Evolutionary conservation across 306 rosid species (phyloP).

Genomic region (Rosa multiflora): DNA sequence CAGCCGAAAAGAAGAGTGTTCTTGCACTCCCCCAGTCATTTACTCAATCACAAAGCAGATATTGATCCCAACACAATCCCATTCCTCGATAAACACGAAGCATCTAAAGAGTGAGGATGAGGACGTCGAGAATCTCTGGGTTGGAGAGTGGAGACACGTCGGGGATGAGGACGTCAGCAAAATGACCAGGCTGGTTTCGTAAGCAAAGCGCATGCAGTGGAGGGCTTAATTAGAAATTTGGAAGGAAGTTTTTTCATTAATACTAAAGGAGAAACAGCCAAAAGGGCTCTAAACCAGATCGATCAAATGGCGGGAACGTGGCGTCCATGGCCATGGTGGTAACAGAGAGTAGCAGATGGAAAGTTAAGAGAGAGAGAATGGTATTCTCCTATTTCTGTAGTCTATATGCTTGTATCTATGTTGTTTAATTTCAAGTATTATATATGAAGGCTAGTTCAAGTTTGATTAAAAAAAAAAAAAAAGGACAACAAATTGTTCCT

Average conservation of each 20-base stretch:
- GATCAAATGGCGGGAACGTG: neutral
- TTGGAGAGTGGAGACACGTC: no score
- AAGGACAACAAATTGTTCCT: no score
- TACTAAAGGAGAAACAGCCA: neutral
- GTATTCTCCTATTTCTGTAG: no score
- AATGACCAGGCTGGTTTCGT: no score
- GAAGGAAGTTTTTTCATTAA: neutral
- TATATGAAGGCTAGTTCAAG: no score
- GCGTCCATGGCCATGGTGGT: neutral
- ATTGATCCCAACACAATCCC: neutral
- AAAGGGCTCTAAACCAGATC: neutral
- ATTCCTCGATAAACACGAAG: neutral
- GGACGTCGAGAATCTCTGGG: no score
- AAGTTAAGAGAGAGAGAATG: no score
- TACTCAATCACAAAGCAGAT: neutral
- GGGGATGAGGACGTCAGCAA: no score
- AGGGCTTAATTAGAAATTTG: neutral
- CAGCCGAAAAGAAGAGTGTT: neutral
- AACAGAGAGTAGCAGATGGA: neutral
- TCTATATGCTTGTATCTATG: no score
- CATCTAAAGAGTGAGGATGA: neutral
- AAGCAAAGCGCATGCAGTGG: neutral
- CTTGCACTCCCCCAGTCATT: neutral
- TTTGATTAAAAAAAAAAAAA: no score
- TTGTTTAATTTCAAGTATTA: no score